Conservation (phyloP, 2,329 filamentous ascomycete species). For the Laburnicola sp. region DNA sequence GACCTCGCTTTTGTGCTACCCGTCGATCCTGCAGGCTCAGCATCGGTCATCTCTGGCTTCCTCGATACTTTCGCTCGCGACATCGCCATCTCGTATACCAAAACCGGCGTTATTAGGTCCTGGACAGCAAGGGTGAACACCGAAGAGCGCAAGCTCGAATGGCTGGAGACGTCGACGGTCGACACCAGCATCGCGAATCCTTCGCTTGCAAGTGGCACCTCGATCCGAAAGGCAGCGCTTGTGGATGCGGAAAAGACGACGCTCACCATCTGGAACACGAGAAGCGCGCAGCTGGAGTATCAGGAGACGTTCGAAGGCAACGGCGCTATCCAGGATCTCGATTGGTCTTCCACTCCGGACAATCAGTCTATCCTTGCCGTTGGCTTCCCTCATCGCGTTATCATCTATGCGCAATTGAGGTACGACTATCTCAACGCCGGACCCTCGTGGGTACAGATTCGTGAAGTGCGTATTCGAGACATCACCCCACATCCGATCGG, state of each 20-base stretch:
- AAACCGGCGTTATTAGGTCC: slow-evolving; percentile 73
- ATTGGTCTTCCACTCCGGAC: slow-evolving; percentile 92
- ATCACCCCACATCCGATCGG: slow-evolving; percentile 88
- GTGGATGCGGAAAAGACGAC: slow-evolving; percentile 73
- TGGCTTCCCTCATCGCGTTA: slow-evolving; percentile 84
- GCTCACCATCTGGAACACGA: slow-evolving; percentile 89
- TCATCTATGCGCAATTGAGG: slow-evolving; percentile 82
- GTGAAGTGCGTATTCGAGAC: slow-evolving; percentile 78
- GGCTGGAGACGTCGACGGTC: slow-evolving; percentile 79
- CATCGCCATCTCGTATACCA: slow-evolving; percentile 82
- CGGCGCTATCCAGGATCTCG: slow-evolving; percentile 80
- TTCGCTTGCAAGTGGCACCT: slow-evolving; percentile 80
- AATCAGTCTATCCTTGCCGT: slow-evolving; percentile 86
- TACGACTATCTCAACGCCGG: slow-evolving; percentile 89
- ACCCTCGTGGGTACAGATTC: slow-evolving; percentile 84
- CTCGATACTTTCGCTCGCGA: slow-evolving; percentile 85
- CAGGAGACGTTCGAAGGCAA: slow-evolving; percentile 72
- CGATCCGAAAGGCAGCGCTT: slow-evolving; percentile 81
- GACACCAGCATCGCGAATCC: slow-evolving; percentile 75
- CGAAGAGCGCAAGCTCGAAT: slow-evolving; percentile 66
- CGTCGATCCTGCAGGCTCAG: slow-evolving; percentile 81
- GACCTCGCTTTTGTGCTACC: slow-evolving; percentile 67
- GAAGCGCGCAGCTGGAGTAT: slow-evolving; percentile 79
- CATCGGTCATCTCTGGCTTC: slow-evolving; percentile 72
- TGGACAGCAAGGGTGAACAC: slow-evolving; percentile 79